These are phyloP conservation scores for Penstemon davidsonii DNA, from an alignment of 257 asterid genomes.

Conservation along the genomic window DNA sequence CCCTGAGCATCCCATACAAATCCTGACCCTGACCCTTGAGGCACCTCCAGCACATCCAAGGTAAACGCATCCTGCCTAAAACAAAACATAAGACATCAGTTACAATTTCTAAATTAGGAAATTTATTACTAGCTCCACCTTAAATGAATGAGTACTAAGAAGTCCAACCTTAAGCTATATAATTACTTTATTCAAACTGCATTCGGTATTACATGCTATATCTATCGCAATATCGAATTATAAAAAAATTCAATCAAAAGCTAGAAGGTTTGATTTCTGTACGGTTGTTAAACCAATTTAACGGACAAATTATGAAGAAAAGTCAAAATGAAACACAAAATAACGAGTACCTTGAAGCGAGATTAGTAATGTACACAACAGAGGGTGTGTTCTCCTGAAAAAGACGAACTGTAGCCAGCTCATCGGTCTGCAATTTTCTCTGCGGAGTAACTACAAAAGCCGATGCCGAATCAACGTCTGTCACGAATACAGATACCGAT, in stretches of 20 bases:
- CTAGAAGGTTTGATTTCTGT: not conserved
- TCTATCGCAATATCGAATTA: not conserved
- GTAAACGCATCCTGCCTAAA: conserved; percentile 93
- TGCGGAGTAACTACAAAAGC: conserved; percentile 75
- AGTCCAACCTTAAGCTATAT: not conserved
- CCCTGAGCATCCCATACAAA: conserved; percentile 88
- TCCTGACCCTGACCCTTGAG: conserved; percentile 98
- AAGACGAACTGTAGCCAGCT: conserved; percentile 90
- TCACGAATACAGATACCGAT: conserved; percentile 59
- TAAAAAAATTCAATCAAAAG: not conserved
- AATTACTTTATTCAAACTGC: not conserved
- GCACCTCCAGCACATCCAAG: conserved; percentile 91
- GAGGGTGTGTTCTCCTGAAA: conserved; percentile 95
- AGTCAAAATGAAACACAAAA: not conserved
- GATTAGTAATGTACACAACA: conserved; percentile 90
- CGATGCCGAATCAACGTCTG: conserved; percentile 70
- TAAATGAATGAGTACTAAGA: not conserved
- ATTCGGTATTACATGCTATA: not conserved
- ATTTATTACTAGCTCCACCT: no score
- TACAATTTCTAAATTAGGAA: not conserved
- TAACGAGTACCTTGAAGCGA: conserved; percentile 58
- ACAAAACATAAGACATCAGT: not conserved
- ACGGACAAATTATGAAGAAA: not conserved
- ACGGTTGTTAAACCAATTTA: not conserved
- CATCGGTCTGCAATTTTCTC: conserved; percentile 87